These are phyloP conservation scores for Erodium maritimum DNA, from an alignment of 345 rosid species.

Conservation along the genomic window DNA sequence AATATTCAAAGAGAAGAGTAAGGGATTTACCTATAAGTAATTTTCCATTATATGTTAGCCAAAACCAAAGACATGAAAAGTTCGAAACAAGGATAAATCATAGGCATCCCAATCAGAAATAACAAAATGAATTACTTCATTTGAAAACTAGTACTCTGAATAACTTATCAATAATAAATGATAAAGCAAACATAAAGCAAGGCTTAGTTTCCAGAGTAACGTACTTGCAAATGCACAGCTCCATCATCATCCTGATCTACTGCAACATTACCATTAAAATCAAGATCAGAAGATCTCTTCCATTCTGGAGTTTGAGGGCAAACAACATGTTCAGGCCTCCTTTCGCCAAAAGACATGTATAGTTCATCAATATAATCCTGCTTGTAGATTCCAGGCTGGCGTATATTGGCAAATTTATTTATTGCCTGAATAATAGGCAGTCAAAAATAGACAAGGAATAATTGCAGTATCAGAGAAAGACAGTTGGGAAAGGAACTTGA, in stretches of 20 bases:
- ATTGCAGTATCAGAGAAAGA: not conserved
- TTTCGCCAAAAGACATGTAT: constrained; percentile 77
- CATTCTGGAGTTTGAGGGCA: constrained; percentile 95
- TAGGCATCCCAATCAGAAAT: not conserved
- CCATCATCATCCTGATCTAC: constrained; percentile 63
- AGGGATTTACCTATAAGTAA: not conserved
- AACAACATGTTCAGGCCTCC: constrained; percentile 50
- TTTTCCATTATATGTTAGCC: constrained; percentile 1
- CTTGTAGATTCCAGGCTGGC: constrained; percentile 97
- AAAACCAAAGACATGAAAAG: not conserved
- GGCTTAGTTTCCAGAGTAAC: constrained; percentile 14
- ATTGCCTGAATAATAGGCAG: constrained; percentile 50
- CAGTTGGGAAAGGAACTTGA: not conserved
- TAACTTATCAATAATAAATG: not conserved
- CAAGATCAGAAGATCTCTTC: constrained; percentile 89
- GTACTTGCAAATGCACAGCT: constrained; percentile 35
- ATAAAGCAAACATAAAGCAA: not conserved
- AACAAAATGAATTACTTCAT: not conserved
- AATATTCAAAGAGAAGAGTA: constrained; percentile 7
- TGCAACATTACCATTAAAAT: constrained; percentile 89
- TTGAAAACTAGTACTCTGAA: not conserved
- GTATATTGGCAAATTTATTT: constrained; percentile 65
- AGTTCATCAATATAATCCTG: constrained; percentile 77
- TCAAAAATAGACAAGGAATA: constrained; percentile 1
- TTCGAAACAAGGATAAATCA: not conserved